Conservation (phyloP, 495 filamentous ascomycete genomes). For the Trichocladium uniseriatum region DNA sequence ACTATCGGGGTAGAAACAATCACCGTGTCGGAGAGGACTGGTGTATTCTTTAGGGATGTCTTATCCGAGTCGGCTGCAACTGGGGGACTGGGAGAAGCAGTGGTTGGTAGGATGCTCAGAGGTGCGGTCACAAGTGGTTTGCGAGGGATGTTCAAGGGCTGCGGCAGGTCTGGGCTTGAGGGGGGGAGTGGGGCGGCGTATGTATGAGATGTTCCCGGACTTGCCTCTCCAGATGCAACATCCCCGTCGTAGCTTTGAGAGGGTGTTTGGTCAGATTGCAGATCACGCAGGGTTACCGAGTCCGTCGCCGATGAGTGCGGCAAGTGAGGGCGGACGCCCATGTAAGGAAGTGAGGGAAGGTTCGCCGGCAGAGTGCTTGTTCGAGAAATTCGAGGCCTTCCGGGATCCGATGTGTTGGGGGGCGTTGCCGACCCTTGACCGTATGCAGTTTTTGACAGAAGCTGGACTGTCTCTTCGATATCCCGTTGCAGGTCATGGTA, state of each 20-base stretch:
- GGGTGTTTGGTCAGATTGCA: neutral
- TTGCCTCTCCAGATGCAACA: neutral
- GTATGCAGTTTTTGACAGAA: constrained; percentile 6
- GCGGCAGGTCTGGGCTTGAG: constrained; percentile 10
- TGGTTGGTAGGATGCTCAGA: neutral
- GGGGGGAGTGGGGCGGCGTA: constrained; percentile 10
- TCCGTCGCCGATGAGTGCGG: constrained; percentile 8
- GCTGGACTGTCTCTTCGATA: constrained; percentile 14
- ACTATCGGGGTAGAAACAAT: neutral
- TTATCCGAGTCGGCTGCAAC: neutral
- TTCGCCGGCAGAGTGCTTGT: constrained; percentile 25
- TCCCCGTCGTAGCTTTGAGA: neutral
- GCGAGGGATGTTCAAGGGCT: constrained; percentile 16
- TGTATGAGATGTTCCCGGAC: neutral
- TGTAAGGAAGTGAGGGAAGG: constrained; percentile 23
- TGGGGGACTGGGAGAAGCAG: neutral
- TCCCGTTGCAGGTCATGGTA: constrained; percentile 9
- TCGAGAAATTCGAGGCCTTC: constrained; percentile 11
- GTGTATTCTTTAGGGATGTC: neutral
- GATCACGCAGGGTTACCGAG: neutral
- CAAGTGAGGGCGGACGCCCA: constrained; percentile 10
- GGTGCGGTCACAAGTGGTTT: constrained; percentile 2
- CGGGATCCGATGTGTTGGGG: neutral
- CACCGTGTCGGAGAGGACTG: neutral
- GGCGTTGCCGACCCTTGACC: constrained; percentile 1